Evolutionary conservation across 2,329 filamentous ascomycete genomes (phyloP).

Genomic region (Dothiorella sarmentorum): DNA sequence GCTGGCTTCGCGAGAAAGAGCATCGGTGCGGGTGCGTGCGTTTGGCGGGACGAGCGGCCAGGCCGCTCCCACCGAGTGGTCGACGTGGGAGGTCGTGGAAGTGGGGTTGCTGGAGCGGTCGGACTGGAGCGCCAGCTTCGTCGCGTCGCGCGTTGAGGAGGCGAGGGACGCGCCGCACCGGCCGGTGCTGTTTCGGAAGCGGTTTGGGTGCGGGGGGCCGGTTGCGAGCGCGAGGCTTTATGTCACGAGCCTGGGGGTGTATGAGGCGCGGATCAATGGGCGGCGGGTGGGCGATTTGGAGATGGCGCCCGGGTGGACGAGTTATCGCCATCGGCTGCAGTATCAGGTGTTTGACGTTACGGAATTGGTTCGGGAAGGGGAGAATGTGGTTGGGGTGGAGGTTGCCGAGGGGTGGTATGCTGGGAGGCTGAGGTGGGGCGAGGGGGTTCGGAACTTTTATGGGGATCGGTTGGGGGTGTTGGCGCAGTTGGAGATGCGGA

Average conservation of each 20-base stretch:
- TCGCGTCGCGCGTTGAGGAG: slow-evolving; percentile 22
- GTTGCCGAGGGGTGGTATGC: slow-evolving; percentile 52
- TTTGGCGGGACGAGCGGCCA: slow-evolving; percentile 19
- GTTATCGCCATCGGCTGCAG: slow-evolving; percentile 48
- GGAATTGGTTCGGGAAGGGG: slow-evolving; percentile 31
- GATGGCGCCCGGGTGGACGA: slow-evolving; percentile 53
- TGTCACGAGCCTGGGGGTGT: slow-evolving; percentile 23
- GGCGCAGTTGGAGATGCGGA: slow-evolving; percentile 39
- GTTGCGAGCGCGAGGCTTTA: slow-evolving; percentile 20
- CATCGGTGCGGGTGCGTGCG: slow-evolving; percentile 29
- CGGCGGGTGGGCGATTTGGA: slow-evolving; percentile 21
- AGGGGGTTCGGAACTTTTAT: slow-evolving; percentile 35
- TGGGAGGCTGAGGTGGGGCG: slow-evolving; percentile 38
- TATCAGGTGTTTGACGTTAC: slow-evolving; percentile 56
- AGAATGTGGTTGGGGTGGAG: slow-evolving; percentile 43
- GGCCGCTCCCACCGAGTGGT: slow-evolving; percentile 29
- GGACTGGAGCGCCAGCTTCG: slow-evolving; percentile 33
- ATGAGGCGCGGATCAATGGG: slow-evolving; percentile 23
- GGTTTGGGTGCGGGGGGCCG: too few species aligned
- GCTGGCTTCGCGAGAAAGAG: slow-evolving; percentile 28
- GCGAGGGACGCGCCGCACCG: slow-evolving; percentile 26
- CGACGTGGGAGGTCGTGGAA: slow-evolving; percentile 29
- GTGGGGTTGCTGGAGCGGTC: slow-evolving; percentile 30
- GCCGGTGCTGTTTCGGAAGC: slow-evolving; percentile 37
- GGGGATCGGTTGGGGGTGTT: slow-evolving; percentile 42